phyloP scores from a whole-genome alignment of 2,329 filamentous ascomycete species.

The Aureobasidium sp. region DNA sequence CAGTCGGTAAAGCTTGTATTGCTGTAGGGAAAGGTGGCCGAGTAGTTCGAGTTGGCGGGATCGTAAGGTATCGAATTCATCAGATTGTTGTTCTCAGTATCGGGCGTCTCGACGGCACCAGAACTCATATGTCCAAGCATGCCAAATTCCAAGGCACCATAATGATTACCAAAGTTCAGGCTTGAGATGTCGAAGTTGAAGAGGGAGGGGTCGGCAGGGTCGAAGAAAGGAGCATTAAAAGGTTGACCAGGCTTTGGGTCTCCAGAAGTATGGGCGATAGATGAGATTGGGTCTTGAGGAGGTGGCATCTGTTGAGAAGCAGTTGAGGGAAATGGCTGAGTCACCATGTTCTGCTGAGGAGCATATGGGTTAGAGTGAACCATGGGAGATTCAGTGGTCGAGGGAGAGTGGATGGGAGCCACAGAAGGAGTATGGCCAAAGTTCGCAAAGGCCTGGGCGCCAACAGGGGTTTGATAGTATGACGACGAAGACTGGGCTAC shows the following conservation, averaged over 20 bases:
- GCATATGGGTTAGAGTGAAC: constrained; percentile 47
- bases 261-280: constrained; percentile 39
- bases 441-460: constrained; percentile 12
- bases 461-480: constrained; percentile 13
- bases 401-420: constrained; percentile 33
- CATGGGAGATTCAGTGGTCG: constrained; percentile 38
- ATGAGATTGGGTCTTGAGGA: constrained; percentile 40
- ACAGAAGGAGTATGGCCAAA: constrained; percentile 18
- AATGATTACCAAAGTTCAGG: constrained; percentile 92
- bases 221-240: constrained; percentile 61
- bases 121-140: constrained; percentile 96
- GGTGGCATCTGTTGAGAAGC: constrained; percentile 44
- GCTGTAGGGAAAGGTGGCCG: constrained; percentile 21
- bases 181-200: constrained; percentile 96
- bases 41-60: constrained; percentile 20
- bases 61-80: constrained; percentile 30
- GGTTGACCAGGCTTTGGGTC: constrained; percentile 34
- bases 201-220: constrained; percentile 82
- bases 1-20: constrained; percentile 21
- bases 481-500: constrained; percentile 21
- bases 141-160: constrained; percentile 89
- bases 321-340: not conserved
- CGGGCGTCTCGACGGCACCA: constrained; percentile 49
- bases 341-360: constrained; percentile 5
- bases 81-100: constrained; percentile 22